A percentile compares a stretch with the other conserved stretches of the same genome.
These are phyloP conservation scores for Paecilomyces formosus DNA, from an alignment of 2,329 filamentous ascomycete genomes.

Conservation along the genomic window DNA sequence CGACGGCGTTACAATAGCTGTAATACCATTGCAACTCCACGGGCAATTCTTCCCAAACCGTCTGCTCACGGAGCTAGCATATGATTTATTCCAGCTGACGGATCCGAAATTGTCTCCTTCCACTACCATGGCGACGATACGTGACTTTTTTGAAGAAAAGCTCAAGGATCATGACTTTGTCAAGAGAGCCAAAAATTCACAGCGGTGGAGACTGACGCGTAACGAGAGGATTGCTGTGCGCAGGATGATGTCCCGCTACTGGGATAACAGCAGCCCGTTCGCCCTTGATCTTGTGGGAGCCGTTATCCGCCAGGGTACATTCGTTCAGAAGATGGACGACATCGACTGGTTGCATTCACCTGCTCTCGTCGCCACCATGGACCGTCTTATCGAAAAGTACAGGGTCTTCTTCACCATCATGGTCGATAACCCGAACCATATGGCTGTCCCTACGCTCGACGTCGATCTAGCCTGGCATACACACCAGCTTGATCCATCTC, in stretches of 20 bases:
- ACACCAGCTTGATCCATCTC: conserved; percentile 60
- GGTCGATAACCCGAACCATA: conserved; percentile 22
- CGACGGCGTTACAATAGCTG: conserved; percentile 42
- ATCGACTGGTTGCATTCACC: conserved; percentile 75
- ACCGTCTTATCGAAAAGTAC: conserved; percentile 53
- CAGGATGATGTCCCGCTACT: conserved; percentile 38
- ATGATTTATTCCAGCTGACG: conserved; percentile 35
- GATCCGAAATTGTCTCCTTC: conserved; percentile 16
- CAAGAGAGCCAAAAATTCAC: conserved; percentile 30
- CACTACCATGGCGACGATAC: conserved; percentile 46
- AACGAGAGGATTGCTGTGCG: conserved; percentile 25
- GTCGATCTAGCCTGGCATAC: conserved; percentile 52
- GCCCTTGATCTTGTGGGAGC: conserved; percentile 34
- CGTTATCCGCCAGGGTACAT: conserved; percentile 36
- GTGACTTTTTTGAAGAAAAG: conserved; percentile 42
- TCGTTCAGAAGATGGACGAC: conserved; percentile 57
- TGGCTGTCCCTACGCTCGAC: conserved; percentile 30
- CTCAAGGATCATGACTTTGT: conserved; percentile 35
- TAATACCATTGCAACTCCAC: conserved; percentile 4
- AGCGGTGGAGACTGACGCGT: conserved; percentile 3
- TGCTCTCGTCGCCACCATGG: conserved; percentile 55
- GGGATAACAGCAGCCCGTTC: conserved; percentile 33
- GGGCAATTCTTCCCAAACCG: conserved; percentile 51
- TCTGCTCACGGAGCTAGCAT: conserved; percentile 44
- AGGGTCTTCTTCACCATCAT: conserved; percentile 38